Evolutionary conservation across 1,284 basidiomycete genomes (phyloP).

Genomic region (Trametes sp.): DNA sequence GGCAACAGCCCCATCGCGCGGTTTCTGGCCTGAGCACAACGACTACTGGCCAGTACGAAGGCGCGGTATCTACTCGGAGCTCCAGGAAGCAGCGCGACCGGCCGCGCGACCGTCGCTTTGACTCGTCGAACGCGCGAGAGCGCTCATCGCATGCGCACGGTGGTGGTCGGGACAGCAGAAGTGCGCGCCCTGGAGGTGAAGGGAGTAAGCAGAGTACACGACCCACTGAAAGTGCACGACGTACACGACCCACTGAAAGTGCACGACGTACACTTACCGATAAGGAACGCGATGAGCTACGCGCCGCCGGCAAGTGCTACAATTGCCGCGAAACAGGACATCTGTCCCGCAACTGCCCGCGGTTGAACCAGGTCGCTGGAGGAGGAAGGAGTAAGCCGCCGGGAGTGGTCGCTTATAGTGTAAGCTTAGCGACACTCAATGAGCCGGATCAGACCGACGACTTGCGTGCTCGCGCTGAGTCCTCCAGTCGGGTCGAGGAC

Average conservation of each 20-base stretch:
- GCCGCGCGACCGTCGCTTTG: neutral
- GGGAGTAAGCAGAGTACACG: no score
- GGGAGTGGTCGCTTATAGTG: conserved; percentile 35
- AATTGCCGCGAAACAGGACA: conserved; percentile 29
- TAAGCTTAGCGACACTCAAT: neutral
- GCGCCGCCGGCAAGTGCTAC: conserved; percentile 30
- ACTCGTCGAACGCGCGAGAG: no score
- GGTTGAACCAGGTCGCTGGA: neutral
- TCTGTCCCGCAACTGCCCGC: conserved; percentile 25
- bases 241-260: neutral
- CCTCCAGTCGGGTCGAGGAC: neutral
- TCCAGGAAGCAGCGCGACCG: neutral
- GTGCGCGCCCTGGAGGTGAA: no score
- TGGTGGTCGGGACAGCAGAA: no score
- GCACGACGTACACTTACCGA: conserved; percentile 1
- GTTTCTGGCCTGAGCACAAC: neutral
- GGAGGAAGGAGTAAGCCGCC: conserved; percentile 33
- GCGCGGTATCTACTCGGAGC: no score
- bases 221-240: no score
- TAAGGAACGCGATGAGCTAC: conserved; percentile 18
- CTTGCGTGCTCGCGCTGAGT: conserved; percentile 11
- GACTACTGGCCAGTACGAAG: no score
- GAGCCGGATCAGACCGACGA: conserved; percentile 1
- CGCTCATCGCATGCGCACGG: no score
- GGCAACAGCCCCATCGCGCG: neutral